These are phyloP conservation scores for Pseudogymnoascus sp. DNA, from an alignment of 2,329 filamentous ascomycete genomes.

Conservation along the genomic window DNA sequence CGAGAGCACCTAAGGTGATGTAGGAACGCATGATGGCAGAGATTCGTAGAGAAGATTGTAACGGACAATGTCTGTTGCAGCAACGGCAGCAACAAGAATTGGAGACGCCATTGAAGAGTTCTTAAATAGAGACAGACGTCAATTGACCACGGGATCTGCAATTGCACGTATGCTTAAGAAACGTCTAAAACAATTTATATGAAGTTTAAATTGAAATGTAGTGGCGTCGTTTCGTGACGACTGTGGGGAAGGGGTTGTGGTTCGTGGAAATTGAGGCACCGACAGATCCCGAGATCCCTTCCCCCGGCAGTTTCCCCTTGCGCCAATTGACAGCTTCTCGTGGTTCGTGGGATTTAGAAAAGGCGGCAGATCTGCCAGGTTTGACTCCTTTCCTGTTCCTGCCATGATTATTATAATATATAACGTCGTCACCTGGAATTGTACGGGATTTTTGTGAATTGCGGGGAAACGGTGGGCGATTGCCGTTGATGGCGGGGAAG, in stretches of 20 bases:
- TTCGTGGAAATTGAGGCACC: conserved; percentile 4
- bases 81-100: background rate
- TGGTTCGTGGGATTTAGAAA: background rate
- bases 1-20: conserved; percentile 21
- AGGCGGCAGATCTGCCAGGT: background rate
- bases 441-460: background rate
- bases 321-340: background rate
- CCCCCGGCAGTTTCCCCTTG: background rate
- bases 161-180: background rate
- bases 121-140: background rate
- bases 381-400: background rate
- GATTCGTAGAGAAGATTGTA: background rate
- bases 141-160: background rate
- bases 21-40: conserved; percentile 22
- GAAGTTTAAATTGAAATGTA: conserved; percentile 3
- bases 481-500: background rate
- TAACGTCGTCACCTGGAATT: background rate
- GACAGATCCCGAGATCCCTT: background rate
- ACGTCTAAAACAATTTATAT: conserved; percentile 4
- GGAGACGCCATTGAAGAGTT: background rate
- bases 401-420: background rate
- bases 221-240: background rate
- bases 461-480: background rate
- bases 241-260: background rate
- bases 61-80: background rate